Evolutionary conservation across 2,329 filamentous ascomycete species (phyloP).

Genomic region (Pyricularia grisea): DNA sequence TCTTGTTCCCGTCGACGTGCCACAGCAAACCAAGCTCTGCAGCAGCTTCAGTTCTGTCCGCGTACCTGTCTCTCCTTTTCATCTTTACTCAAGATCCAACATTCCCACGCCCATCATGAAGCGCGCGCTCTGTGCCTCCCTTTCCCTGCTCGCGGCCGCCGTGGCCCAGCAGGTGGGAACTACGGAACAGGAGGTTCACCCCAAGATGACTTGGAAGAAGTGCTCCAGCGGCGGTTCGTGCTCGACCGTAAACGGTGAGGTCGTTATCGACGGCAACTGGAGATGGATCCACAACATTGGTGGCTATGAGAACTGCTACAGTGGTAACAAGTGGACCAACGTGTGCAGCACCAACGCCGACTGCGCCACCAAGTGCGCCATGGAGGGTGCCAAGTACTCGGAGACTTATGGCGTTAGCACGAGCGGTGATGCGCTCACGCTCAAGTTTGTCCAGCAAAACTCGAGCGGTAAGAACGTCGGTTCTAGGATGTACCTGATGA

Average conservation of each 20-base stretch:
- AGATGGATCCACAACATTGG: slow-evolving; percentile 41
- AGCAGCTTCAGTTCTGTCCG: background rate
- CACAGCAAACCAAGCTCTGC: background rate
- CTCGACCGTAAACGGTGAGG: slow-evolving; percentile 32
- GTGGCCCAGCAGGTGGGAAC: slow-evolving; percentile 38
- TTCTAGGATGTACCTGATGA: slow-evolving; percentile 45
- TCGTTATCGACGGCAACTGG: slow-evolving; percentile 49
- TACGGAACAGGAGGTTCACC: slow-evolving; percentile 36
- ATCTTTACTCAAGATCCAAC: background rate
- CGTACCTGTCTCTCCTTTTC: background rate
- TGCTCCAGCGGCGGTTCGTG: slow-evolving; percentile 38
- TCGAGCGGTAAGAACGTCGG: slow-evolving; percentile 23
- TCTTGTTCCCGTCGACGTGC: background rate
- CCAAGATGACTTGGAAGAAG: slow-evolving; percentile 39
- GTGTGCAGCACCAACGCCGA: slow-evolving; percentile 24
- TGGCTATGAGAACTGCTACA: slow-evolving; percentile 40
- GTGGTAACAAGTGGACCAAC: slow-evolving; percentile 31
- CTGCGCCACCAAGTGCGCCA: slow-evolving; percentile 18
- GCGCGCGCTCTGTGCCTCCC: slow-evolving; percentile 19
- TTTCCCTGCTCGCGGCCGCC: slow-evolving; percentile 31
- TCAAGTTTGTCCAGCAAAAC: slow-evolving; percentile 39
- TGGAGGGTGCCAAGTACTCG: slow-evolving; percentile 31
- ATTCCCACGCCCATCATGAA: slow-evolving; percentile 1
- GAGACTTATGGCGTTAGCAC: slow-evolving; percentile 34
- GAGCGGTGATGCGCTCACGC: slow-evolving; percentile 29